Base-by-base conservation (phyloP, 2,329 filamentous ascomycete species). In the Trichoderma sp. region DNA sequence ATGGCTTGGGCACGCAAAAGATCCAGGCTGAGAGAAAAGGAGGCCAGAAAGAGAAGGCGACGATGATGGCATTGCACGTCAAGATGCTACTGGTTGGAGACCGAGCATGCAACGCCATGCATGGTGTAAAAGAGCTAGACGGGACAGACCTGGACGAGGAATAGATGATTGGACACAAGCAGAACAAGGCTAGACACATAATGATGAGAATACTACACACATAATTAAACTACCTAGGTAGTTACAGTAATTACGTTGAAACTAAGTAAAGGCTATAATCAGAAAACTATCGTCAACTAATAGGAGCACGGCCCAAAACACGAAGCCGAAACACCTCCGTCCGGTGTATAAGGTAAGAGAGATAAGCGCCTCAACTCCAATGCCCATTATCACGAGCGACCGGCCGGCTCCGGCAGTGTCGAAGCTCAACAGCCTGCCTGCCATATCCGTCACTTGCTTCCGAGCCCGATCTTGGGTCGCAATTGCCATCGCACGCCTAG, bases 321-420 rank as follows among this genome's bases (percentile, higher is more conserved):
- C 50, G n/a, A 56, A 24, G 50, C 21, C 50, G 21, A 56, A 56
- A 56, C 50, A 56, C 50, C 21, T 14, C 50, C 50, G 50, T 56
- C n/a, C 5, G 11, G 50, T 56, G 50, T 56, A 56, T 24, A 21
- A 53, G 53, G 27, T 35, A 21, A 69, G n/a, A 56, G 33, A 41
- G 53, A 69, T 60, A 60, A 60, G 53, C 31, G 33, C 31, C 1
- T 53, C 6, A 29, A 16, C 14, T 56, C 50, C 21, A 24, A 56
- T 56, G 45, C n/a, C 3, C 31, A 9, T 31, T 18, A 41, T 12
- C 16, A 27, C n/a, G 21, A 11, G 27, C 69, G 41, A 64, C 50
- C 69, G 69, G 69, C 35, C 69, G 69, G 69, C 69, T 64, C 69
- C 69, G 69, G 69, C 59, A 72, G 69, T 72, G 63, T 72, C 38